Evolutionary conservation across 495 filamentous ascomycete genomes (phyloP), one percentile per base, ranked within the genome.

Genomic region (Penicillium steckii): DNA sequence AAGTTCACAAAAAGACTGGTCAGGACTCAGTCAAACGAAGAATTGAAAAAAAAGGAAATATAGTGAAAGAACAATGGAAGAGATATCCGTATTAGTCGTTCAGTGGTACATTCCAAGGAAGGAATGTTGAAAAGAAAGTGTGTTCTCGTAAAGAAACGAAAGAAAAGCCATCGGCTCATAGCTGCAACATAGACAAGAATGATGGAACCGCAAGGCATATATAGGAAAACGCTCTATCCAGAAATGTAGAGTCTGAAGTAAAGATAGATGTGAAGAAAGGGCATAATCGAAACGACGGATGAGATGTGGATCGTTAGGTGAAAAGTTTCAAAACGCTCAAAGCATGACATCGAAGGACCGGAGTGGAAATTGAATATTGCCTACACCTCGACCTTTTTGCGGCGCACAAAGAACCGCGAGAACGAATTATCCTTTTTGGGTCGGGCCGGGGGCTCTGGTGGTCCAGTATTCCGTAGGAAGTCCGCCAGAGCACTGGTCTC

Each of bases 381-480:
- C 12, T 44, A 33, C 26, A 32, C 65, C 53, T 73, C 72, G 30
- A 72, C 47, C 64, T 75, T 76, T 59, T 70, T 76, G 26, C 73
- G 73, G 17, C 74, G 71, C 7, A 50, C 44, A 25, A 78, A 76
- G 49, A 78, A 65, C 17, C 68, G 70, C 8, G 74, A 67, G 37
- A 78, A 55, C 12, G 62, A 49, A 26, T 56, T 59, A 23, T 70
- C 66, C 43, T 67, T 66, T 10, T 25, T 50, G 15, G 57, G 25
- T 29, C 54, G 48, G 10, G 55, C 52, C 27, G 57, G 52, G 4
- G 75, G 65, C 43, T 68, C 69, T 1, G 88, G 88, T n/a, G 90
- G 89, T 17, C 80, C 89, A 19, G 86, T 88, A 52, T 85, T 86
- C 33, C 80, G 83, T 12, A 96, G 70, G 66, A 95, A 95, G 56